These are phyloP conservation scores for Incumbomyces delicatus DNA, from an alignment of 2,329 filamentous ascomycete genomes.

Conservation along the genomic window DNA sequence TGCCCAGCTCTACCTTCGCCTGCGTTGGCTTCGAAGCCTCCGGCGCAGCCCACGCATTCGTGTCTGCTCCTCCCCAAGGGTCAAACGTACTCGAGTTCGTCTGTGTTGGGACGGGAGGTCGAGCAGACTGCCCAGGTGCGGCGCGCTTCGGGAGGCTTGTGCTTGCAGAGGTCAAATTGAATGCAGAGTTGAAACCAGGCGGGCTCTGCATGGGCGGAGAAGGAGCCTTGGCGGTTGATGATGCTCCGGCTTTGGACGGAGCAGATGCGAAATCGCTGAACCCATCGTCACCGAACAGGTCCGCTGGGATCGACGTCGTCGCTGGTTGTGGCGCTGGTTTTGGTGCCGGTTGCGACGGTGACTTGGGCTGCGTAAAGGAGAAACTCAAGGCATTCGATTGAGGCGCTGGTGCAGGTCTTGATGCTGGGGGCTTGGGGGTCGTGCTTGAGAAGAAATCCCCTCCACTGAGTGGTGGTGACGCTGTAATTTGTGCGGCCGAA, in stretches of 20 bases:
- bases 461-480: slow-evolving; percentile 47
- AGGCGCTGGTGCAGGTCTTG: slow-evolving; percentile 37
- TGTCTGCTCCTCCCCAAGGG: slow-evolving; percentile 58
- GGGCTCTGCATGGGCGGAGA: slow-evolving; percentile 16
- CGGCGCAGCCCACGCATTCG: slow-evolving; percentile 68
- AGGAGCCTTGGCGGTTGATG: slow-evolving; percentile 23
- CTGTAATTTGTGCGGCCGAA: slow-evolving; percentile 39
- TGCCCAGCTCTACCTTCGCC: slow-evolving; percentile 24
- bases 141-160: slow-evolving; percentile 29
- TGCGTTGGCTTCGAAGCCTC: slow-evolving; percentile 33
- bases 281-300: slow-evolving; percentile 21
- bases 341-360: slow-evolving; percentile 25
- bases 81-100: slow-evolving; percentile 45
- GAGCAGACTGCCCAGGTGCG: slow-evolving; percentile 25
- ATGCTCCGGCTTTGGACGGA: slow-evolving; percentile 21
- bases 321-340: slow-evolving; percentile 31
- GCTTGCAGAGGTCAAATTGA: slow-evolving; percentile 61
- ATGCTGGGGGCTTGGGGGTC: slow-evolving; percentile 44
- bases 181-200: slow-evolving; percentile 53
- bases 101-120: slow-evolving; percentile 24
- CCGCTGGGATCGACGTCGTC: slow-evolving; percentile 31
- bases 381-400: slow-evolving; percentile 53
- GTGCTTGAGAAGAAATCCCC: slow-evolving; percentile 75
- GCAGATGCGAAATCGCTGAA: slow-evolving; percentile 18
- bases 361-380: slow-evolving; percentile 54